phyloP scores from a whole-genome alignment of 1,284 basidiomycete species.

The Trichosporon coremiiforme region DNA sequence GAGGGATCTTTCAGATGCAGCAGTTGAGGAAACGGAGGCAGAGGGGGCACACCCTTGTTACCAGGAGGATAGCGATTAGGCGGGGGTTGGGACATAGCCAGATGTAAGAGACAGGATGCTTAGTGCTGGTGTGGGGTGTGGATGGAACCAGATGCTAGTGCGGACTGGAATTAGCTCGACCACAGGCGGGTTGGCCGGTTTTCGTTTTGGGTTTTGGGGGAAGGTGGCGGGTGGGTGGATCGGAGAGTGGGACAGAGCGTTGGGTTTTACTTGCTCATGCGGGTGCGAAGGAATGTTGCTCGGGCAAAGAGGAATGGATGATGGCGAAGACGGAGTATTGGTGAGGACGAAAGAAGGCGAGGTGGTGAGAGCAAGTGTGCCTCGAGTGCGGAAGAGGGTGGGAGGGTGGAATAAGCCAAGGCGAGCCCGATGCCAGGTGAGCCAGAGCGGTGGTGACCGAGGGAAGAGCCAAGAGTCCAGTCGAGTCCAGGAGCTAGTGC shows the following conservation, averaged over 20 bases:
- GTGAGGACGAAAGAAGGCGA: constrained; percentile 4
- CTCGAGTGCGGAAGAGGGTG: neutral
- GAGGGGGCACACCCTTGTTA: constrained; percentile 35
- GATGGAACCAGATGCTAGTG: constrained; percentile 14
- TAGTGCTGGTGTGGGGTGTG: neutral
- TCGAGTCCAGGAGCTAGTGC: neutral
- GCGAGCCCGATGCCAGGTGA: too few species aligned
- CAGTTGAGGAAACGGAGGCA: constrained; percentile 49
- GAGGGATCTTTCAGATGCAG: constrained; percentile 41
- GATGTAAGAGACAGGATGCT: neutral
- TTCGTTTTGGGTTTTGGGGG: neutral
- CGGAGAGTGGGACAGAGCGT: neutral
- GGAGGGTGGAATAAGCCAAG: constrained; percentile 16
- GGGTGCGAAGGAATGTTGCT: neutral
- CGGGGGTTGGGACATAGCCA: constrained; percentile 42
- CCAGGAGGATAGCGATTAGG: constrained; percentile 39
- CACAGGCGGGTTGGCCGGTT: neutral
- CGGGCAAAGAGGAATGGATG: neutral
- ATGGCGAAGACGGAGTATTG: neutral
- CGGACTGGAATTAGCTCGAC: neutral
- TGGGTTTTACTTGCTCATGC: neutral
- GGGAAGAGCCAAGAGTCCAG: neutral
- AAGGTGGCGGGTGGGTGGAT: neutral
- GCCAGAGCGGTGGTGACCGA: neutral
- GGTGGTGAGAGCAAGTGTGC: neutral